Conservation (phyloP, 768 basidiomycete genomes). For the Boletus reticuloceps region DNA sequence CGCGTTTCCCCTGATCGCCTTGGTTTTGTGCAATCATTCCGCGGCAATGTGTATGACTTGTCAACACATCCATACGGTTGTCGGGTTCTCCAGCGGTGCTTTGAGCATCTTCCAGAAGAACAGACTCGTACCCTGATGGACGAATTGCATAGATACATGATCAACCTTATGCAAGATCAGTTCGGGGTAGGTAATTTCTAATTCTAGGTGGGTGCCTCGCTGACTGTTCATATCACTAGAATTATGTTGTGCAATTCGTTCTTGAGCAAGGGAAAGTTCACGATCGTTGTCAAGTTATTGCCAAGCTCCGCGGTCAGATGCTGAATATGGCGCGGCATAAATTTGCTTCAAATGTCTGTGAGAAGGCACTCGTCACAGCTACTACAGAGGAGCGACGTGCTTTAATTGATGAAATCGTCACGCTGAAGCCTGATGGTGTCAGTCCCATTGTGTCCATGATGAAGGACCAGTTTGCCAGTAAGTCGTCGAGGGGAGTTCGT, state of each 20-base stretch:
- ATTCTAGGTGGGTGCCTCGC: background rate
- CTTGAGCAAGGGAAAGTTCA: slow-evolving; percentile 73
- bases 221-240: slow-evolving; percentile 43
- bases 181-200: slow-evolving; percentile 66
- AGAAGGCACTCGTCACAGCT: slow-evolving; percentile 77
- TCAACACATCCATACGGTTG: slow-evolving; percentile 92
- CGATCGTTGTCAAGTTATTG: slow-evolving; percentile 66
- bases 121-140: slow-evolving; percentile 72
- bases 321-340: slow-evolving; percentile 81
- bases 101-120: slow-evolving; percentile 76
- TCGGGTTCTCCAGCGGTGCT: slow-evolving; percentile 89
- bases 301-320: slow-evolving; percentile 73
- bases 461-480: slow-evolving; percentile 88
- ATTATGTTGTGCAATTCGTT: slow-evolving; percentile 94
- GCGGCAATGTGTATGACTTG: slow-evolving; percentile 75
- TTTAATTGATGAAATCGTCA: slow-evolving; percentile 82
- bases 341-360: slow-evolving; percentile 94
- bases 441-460: slow-evolving; percentile 69
- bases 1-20: slow-evolving; percentile 74
- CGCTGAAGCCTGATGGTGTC: slow-evolving; percentile 58
- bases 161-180: slow-evolving; percentile 82
- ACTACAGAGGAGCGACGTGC: slow-evolving; percentile 59
- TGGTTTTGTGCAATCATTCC: slow-evolving; percentile 71
- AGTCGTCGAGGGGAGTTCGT: slow-evolving; percentile 31
- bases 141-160: slow-evolving; percentile 72